Conservation (phyloP, 768 basidiomycete genomes). For the Filobasidium floriforme region DNA sequence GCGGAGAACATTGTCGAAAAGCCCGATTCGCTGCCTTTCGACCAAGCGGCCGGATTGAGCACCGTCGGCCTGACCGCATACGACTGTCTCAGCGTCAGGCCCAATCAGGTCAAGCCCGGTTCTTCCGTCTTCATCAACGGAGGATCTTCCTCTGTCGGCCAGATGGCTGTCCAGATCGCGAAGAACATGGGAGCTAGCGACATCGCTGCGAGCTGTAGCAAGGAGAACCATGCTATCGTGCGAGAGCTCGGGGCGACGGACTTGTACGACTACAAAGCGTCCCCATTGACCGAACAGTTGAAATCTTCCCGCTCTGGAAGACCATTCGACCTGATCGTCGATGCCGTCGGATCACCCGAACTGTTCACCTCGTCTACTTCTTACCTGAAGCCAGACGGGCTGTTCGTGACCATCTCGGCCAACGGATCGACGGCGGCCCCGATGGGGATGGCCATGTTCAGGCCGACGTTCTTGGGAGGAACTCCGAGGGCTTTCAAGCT, state of each 20-base stretch:
- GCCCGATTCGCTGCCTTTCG: slow-evolving; percentile 53
- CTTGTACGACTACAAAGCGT: slow-evolving; percentile 22
- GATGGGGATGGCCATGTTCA: slow-evolving; percentile 1
- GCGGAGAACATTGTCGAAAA: slow-evolving; percentile 42
- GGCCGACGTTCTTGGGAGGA: slow-evolving; percentile 16
- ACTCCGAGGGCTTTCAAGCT: slow-evolving; percentile 17
- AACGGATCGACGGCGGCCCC: slow-evolving; percentile 3
- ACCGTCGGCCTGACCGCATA: slow-evolving; percentile 56
- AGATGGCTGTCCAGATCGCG: slow-evolving; percentile 62
- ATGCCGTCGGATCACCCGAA: slow-evolving; percentile 19
- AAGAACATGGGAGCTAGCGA: slow-evolving; percentile 54
- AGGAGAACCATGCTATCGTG: slow-evolving; percentile 55
- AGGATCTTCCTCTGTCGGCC: slow-evolving; percentile 60
- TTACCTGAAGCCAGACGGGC: slow-evolving; percentile 15
- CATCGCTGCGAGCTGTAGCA: slow-evolving; percentile 57
- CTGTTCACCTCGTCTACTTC: slow-evolving; percentile 14
- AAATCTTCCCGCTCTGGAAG: background rate
- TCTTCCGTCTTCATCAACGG: slow-evolving; percentile 63
- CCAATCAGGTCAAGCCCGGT: slow-evolving; percentile 52
- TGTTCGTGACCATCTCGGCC: slow-evolving; percentile 15
- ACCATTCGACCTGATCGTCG: slow-evolving; percentile 18
- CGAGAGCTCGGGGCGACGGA: slow-evolving; percentile 58
- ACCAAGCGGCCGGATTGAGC: slow-evolving; percentile 57
- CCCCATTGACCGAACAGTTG: slow-evolving; percentile 20
- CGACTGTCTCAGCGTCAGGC: slow-evolving; percentile 50